Evolutionary conservation across 1,139 yeast genomes (phyloP), one percentile per base, ranked within the genome.

Genomic region (Yamadazyma taylorii): DNA sequence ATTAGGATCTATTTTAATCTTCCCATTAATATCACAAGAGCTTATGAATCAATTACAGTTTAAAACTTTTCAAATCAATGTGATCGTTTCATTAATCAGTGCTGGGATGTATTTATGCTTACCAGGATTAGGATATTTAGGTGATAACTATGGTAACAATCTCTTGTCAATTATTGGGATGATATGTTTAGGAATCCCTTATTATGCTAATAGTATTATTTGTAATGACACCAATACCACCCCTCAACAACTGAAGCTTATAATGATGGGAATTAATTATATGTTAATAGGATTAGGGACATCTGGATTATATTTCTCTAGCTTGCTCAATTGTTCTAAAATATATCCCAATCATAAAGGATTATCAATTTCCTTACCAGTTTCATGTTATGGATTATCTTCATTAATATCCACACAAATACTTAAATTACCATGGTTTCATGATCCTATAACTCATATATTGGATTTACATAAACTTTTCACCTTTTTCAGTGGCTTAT

Each of bases 101-200:
- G 61, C 85, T 37, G 97, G 97, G 2, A 81, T 87, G 79, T 92
- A 92, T 58, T 61, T 89, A 38, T 83, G 94, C 13, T 78, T 90
- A 5, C 97, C 97, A 0, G 56, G 83, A 0, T 63, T 90, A 33
- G 98, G 98, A 0, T 79, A 85, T 48, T 61, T 86, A 33, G 90
- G 95, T 1, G 97, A 92, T 58, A 66, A 79, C 17, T 85, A 84
- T 53, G 96, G 97, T 0, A 94, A 96, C 1, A 84, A 86, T 11
- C 55, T 85, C 17, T 61, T 90, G 33, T 81, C 92, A 3, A 50
- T 83, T 16, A 55, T 85, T 22, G 78, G 94, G 14, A 66, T 84
- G 29, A 45, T 78, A 42, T 66, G 85, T 32, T 85, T 85, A 49
- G 70, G 79, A n/a, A 89, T 95, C 0, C 82, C 90, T 15, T 90